Evolutionary conservation across 1,284 basidiomycete species (phyloP).

Genomic region (Salmacisia buchloeana): DNA sequence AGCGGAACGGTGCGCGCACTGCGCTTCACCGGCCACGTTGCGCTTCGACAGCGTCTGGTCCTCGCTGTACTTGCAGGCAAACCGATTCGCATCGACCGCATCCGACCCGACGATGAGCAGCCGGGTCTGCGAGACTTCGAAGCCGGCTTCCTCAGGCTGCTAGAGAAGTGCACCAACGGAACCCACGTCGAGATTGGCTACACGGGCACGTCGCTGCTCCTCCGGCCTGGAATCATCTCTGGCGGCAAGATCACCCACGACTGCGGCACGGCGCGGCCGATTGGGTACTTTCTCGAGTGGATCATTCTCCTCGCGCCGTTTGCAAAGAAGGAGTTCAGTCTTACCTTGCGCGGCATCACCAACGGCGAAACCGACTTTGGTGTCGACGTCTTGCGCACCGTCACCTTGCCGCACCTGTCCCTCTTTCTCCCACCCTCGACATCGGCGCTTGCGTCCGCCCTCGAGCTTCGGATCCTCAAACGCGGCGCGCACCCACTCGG

Average conservation of each 20-base stretch:
- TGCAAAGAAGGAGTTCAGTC: conserved; percentile 75
- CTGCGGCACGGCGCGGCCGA: conserved; percentile 74
- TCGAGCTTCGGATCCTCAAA: conserved; percentile 71
- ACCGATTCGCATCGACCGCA: conserved; percentile 77
- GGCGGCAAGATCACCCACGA: conserved; percentile 80
- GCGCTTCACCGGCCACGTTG: conserved; percentile 68
- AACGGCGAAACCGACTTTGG: conserved; percentile 59
- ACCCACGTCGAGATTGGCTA: conserved; percentile 92
- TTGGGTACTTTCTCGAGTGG: conserved; percentile 93
- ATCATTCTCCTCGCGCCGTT: conserved; percentile 86
- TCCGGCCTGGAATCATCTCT: conserved; percentile 85
- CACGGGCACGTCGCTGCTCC: conserved; percentile 60
- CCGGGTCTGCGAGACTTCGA: conserved; percentile 93
- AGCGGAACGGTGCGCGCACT: conserved; percentile 21
- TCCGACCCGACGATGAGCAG: conserved; percentile 76
- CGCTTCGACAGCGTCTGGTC: conserved; percentile 77
- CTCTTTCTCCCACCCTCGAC: conserved; percentile 58
- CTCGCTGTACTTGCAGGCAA: conserved; percentile 83
- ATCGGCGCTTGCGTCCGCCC: conserved; percentile 27
- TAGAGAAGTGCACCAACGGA: conserved; percentile 93
- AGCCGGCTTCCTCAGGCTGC: conserved; percentile 76
- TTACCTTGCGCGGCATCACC: conserved; percentile 83
- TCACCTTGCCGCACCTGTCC: conserved; percentile 83
- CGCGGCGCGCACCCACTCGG: conserved; percentile 85
- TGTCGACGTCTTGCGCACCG: conserved; percentile 85